Evolutionary conservation across 2,329 filamentous ascomycete genomes (phyloP), one percentile per base, ranked within the genome.

Genomic region (Davidsoniella virescens): DNA sequence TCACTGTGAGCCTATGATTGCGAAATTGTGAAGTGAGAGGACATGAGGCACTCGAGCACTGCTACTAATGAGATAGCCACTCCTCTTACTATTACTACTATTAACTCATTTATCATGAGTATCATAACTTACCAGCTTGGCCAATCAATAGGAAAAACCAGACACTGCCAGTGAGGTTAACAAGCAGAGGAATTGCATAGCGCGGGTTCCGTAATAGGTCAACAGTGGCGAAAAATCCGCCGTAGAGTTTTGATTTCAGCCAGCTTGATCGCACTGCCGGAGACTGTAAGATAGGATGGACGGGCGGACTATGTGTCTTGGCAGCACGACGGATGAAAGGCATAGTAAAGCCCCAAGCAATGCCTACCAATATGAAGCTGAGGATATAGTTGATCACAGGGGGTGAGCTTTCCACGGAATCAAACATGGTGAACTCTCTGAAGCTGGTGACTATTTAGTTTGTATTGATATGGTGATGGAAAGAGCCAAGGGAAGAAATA

Each of bases 101-200:
- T 5, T 12, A 33, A 10, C 10, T 12, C 5, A 8, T 12, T 33
- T 33, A 20, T 20, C 20, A 20, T 4, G 20, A 20, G 20, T 4
- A 20, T 38, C 9, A 18, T 23, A 53, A 73, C 82, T 58, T 65
- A 93, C 87, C 87, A 59, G 88, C 88, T 63, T 92, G 78, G 5
- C 90, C 90, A 65, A 96, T 90, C 56, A 96, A 70, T 57, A 96
- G 66, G 59, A 96, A 96, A 66, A 96, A 96, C 90, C 90, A 96
- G 50, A 95, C 74, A 61, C 87, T 94, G 26, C 90, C 90, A 2
- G 90, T 94, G 49, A 96, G 67, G 62, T 96, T 96, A 52, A 94
- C 66, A 48, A 94, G 66, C 57, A 96, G 65, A 17, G 90, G 90
- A 23, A 94, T 67, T 5, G 87, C 84, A 65, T 96, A 96, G 16